Base-by-base conservation (phyloP, 2,329 filamentous ascomycete genomes). In the Colletotrichum sublineola region DNA sequence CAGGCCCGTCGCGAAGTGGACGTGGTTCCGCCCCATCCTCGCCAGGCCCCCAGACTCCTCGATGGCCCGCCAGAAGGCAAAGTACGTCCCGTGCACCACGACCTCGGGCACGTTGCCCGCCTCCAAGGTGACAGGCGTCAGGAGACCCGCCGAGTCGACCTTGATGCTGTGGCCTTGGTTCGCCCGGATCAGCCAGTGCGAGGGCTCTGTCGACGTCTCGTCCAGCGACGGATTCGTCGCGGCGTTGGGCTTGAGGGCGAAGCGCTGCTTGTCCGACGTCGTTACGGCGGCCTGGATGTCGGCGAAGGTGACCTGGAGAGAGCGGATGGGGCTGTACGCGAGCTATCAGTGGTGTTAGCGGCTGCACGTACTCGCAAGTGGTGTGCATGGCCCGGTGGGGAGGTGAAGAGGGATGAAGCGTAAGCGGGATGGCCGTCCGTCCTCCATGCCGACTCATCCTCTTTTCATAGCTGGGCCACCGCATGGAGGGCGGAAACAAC, bases 91-190 rank as follows among this genome's bases (percentile, higher is more conserved):
- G 82, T 98, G 95, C 3, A 98, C 89, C 3, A 95, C 94, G 0
- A 87, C 85, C 0, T 85, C 78, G 0, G 94, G 94, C 1, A 95
- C 77, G 74, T 89, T 89, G 33, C 78, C 87, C 8, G 80, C 82
- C 44, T 87, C 87, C 0, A 89, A 79, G 1, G 90, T 91, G 69
- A 98, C 85, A 8, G 92, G 91, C 29, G 86, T 87, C 3, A 97
- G 88, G 2, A 97, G 87, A 0, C 88, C 88, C 58, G 92, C 89
- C n/a, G 90, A 90, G 38, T 94, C 92, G 46, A 91, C 84, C 78
- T 91, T 90, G 79, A 99, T 93, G 77, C 90, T 94, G 85, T 98
- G 96, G 67, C 96, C 96, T 84, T 98, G 96, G 79, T 97, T 97
- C 38, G 96, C 96, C 78, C 96, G 94, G 83, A 99, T 98, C 42